A percentile compares a stretch with the other conserved stretches of the same genome.
Conservation (phyloP, 2,329 filamentous ascomycete genomes). For the Plectosphaerella cucumerina region DNA sequence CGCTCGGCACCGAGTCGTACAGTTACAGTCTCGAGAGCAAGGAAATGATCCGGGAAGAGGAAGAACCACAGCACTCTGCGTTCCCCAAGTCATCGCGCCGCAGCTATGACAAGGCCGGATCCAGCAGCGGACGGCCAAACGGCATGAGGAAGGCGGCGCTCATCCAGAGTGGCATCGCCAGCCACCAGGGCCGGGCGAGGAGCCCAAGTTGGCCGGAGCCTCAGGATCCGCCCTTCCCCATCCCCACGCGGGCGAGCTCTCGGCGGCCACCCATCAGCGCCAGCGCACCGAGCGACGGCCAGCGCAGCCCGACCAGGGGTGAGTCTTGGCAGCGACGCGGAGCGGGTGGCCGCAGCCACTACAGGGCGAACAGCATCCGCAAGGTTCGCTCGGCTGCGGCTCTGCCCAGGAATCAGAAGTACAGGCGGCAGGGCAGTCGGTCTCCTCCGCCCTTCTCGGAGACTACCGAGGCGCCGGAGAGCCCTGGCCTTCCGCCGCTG, state of each 20-base stretch:
- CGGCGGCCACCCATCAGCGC: slow-evolving; percentile 63
- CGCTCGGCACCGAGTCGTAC: slow-evolving; percentile 37
- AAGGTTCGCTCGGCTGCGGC: slow-evolving; percentile 82
- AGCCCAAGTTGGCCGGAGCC: slow-evolving; percentile 62
- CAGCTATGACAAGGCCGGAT: slow-evolving; percentile 32
- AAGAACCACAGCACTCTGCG: slow-evolving; percentile 14
- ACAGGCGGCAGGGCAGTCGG: slow-evolving; percentile 48
- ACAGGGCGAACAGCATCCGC: slow-evolving; percentile 61
- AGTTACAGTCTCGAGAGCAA: slow-evolving; percentile 35
- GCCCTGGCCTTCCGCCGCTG: slow-evolving; percentile 67
- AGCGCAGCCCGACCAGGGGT: slow-evolving; percentile 67
- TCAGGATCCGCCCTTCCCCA: slow-evolving; percentile 78
- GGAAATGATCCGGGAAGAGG: slow-evolving; percentile 16
- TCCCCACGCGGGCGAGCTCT: slow-evolving; percentile 85
- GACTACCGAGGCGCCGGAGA: slow-evolving; percentile 64
- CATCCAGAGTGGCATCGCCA: slow-evolving; percentile 73
- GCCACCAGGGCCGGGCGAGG: slow-evolving; percentile 59
- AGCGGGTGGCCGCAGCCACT: slow-evolving; percentile 36
- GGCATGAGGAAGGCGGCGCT: slow-evolving; percentile 74
- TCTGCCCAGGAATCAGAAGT: slow-evolving; percentile 53
- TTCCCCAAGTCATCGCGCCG: slow-evolving; percentile 22
- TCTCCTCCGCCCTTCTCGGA: slow-evolving; percentile 64
- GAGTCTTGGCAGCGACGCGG: slow-evolving; percentile 53
- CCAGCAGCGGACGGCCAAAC: slow-evolving; percentile 42
- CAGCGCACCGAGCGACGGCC: slow-evolving; percentile 67